Conservation (phyloP, 1,139 yeast genomes). For the Pichia sp. region DNA sequence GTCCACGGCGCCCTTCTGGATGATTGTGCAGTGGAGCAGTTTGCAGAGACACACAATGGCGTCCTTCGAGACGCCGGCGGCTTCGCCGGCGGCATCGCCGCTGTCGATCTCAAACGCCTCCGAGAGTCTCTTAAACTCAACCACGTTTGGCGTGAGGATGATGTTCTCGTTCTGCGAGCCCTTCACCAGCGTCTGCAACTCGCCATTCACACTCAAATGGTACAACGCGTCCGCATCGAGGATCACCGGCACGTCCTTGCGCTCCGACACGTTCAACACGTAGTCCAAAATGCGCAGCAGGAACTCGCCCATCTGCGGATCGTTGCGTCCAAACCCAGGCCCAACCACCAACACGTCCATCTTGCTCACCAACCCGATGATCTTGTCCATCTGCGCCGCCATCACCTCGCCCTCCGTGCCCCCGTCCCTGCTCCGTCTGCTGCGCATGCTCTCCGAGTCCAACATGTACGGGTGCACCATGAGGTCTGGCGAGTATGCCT, state of each 20-base stretch:
- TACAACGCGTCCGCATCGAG: slow-evolving; percentile 84
- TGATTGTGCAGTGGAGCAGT: slow-evolving; percentile 54
- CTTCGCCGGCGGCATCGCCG: not conserved
- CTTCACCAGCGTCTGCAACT: slow-evolving; percentile 45
- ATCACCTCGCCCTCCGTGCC: slow-evolving; percentile 4
- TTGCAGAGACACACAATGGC: slow-evolving; percentile 41
- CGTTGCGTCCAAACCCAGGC: slow-evolving; percentile 85
- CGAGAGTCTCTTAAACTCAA: slow-evolving; percentile 71
- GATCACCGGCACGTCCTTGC: slow-evolving; percentile 49
- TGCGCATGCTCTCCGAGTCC: slow-evolving; percentile 22
- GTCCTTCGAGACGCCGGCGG: not conserved
- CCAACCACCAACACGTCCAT: slow-evolving; percentile 85
- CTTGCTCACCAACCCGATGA: slow-evolving; percentile 52
- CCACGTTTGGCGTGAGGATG: slow-evolving; percentile 82
- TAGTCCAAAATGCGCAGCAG: slow-evolving; percentile 51
- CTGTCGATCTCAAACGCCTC: slow-evolving; percentile 42
- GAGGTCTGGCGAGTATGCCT: slow-evolving; percentile 83
- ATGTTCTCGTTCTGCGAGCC: slow-evolving; percentile 52
- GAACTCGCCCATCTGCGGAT: slow-evolving; percentile 59
- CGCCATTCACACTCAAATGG: slow-evolving; percentile 35
- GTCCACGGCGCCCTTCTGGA: slow-evolving; percentile 72
- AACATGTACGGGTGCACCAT: slow-evolving; percentile 92
- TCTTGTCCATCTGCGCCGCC: slow-evolving; percentile 50
- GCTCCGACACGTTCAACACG: slow-evolving; percentile 38
- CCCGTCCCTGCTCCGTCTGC: not conserved